Evolutionary conservation across 1,139 yeast genomes (phyloP).

Genomic region (Spathaspora sp.): DNA sequence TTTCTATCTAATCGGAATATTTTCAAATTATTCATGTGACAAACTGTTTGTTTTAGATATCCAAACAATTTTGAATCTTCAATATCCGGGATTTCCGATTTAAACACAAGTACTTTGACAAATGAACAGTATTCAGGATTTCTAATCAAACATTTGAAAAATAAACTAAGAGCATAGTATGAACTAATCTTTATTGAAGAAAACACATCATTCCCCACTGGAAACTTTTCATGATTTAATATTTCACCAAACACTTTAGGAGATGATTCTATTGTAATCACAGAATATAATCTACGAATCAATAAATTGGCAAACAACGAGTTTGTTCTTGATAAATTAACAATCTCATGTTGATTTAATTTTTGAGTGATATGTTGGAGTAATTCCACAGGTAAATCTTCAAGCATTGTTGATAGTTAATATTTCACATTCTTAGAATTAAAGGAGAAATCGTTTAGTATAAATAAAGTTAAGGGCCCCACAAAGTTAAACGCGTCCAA

Average conservation of each 20-base stretch:
- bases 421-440: not conserved
- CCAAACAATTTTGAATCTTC: slow-evolving; percentile 24
- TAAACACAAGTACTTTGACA: slow-evolving; percentile 18
- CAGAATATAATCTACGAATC: slow-evolving; percentile 20
- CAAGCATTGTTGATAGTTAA: slow-evolving; percentile 14
- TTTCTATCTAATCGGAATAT: slow-evolving; percentile 23
- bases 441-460: not conserved
- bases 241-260: slow-evolving; percentile 11
- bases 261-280: slow-evolving; percentile 22
- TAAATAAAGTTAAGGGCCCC: not conserved
- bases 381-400: slow-evolving; percentile 24
- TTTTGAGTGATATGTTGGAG: slow-evolving; percentile 15
- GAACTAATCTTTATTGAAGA: slow-evolving; percentile 16
- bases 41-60: slow-evolving; percentile 18
- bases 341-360: slow-evolving; percentile 19
- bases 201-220: not conserved
- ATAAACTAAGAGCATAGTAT: slow-evolving; percentile 20
- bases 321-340: slow-evolving; percentile 19
- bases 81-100: slow-evolving; percentile 24
- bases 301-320: slow-evolving; percentile 15
- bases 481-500: not conserved
- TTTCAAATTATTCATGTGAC: slow-evolving; percentile 19
- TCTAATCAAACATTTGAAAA: slow-evolving; percentile 19
- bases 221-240: not conserved
- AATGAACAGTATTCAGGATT: slow-evolving; percentile 15